phyloP scores from a whole-genome alignment of 345 rosid genomes.

The Salix koriyanagi region DNA sequence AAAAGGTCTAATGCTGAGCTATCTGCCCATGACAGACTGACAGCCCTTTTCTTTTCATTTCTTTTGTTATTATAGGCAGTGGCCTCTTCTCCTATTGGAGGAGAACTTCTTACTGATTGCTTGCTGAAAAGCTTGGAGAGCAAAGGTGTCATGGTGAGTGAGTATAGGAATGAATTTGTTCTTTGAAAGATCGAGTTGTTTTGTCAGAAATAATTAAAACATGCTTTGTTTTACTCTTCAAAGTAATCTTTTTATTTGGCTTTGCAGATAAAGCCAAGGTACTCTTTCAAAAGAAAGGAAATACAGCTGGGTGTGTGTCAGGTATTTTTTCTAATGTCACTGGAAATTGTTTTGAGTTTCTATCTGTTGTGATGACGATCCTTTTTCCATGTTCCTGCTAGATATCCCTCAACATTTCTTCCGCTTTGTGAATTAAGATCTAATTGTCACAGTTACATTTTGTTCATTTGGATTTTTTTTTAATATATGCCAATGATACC shows the following conservation, averaged over 20 bases:
- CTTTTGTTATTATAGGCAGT: conserved; percentile 54
- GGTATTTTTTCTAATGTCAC: conserved; percentile 37
- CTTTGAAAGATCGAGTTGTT: conserved; percentile 4
- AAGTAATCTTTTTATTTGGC: conserved; percentile 14
- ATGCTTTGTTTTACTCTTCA: conserved; percentile 4
- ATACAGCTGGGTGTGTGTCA: conserved; percentile 83
- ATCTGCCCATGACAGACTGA: conserved; percentile 2
- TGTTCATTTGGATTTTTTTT: not conserved
- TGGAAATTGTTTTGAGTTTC: not conserved
- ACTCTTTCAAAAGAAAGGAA: conserved; percentile 97
- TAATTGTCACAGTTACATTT: not conserved
- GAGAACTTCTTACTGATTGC: conserved; percentile 92
- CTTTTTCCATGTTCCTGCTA: not conserved
- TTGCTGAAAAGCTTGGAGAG: conserved; percentile 95
- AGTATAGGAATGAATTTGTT: conserved; percentile 5
- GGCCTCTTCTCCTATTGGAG: conserved; percentile 78
- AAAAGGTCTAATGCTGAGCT: not conserved
- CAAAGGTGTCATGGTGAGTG: conserved; percentile 76
- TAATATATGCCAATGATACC: conserved; percentile 8
- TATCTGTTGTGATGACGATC: not conserved
- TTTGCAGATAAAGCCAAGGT: conserved; percentile 89
- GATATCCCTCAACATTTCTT: not conserved
- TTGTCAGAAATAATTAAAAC: not conserved
- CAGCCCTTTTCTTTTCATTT: not conserved
- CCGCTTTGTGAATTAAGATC: not conserved